A percentile compares a stretch with the other conserved stretches of the same genome.
Conservation (phyloP, 352 stramenopile genomes). For the Phytophthora capsici region DNA sequence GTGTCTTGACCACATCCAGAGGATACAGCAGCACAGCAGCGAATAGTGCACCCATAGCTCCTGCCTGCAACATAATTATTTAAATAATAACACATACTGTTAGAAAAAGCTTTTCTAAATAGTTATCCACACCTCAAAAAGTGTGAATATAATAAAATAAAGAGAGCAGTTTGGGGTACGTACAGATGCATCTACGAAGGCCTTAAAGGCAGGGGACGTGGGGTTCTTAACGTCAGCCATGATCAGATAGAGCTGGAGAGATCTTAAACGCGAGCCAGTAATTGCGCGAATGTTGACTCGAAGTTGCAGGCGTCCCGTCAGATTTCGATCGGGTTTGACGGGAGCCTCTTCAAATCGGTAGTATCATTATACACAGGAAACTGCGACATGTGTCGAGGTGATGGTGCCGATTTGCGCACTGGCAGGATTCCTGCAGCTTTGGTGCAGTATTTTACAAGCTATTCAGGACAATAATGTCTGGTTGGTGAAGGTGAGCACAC, state of each 20-base stretch:
- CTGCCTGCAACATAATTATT: conserved; percentile 45
- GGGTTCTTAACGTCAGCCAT: conserved; percentile 39
- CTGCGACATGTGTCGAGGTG: conserved; percentile 19
- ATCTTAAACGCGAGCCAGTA: conserved; percentile 32
- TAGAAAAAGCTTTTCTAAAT: conserved; percentile 17
- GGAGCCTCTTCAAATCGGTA: neutral
- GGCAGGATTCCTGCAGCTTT: neutral
- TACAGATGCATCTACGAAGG: conserved; percentile 82
- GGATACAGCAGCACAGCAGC: conserved; percentile 76
- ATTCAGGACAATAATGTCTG: neutral
- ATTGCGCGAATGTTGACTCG: conserved; percentile 34
- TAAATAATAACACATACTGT: conserved; percentile 11
- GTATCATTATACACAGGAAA: neutral
- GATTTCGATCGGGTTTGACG: conserved; percentile 5
- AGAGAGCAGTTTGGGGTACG: conserved; percentile 11
- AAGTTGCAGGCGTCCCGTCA: conserved; percentile 21
- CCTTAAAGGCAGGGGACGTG: conserved; percentile 65
- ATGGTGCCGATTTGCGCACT: conserved; percentile 2
- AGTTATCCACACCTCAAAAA: neutral
- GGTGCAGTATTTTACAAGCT: neutral
- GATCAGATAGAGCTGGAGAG: neutral
- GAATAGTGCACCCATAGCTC: conserved; percentile 80
- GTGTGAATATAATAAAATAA: neutral
- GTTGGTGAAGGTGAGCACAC: neutral
- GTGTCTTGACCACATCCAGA: conserved; percentile 82